Evolutionary conservation across 208 protist species (phyloP).

Genomic region (Leishmania tropica): DNA sequence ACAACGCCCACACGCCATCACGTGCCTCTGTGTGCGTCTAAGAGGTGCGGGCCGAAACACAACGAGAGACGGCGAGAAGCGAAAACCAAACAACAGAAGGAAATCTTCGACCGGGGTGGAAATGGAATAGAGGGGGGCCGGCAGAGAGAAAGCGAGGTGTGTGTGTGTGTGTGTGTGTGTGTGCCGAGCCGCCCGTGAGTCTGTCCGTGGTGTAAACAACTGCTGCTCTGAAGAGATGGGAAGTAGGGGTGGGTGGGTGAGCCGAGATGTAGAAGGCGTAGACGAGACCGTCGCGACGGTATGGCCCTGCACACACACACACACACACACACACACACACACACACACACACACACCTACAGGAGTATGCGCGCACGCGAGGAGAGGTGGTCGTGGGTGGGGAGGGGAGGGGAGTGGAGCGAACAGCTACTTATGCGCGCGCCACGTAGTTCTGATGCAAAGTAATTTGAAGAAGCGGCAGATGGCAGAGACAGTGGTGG

Average conservation of each 20-base stretch:
- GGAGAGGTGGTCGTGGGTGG: not conserved
- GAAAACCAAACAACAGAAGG: not conserved
- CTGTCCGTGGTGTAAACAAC: not conserved
- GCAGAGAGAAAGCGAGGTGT: not conserved
- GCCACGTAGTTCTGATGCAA: no score
- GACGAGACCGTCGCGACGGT: not conserved
- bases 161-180: not conserved
- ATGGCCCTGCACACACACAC: not conserved
- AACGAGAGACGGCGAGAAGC: not conserved
- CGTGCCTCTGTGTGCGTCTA: not conserved
- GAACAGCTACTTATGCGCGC: no score
- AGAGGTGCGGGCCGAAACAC: not conserved
- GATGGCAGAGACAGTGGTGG: not conserved
- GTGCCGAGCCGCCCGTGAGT: not conserved
- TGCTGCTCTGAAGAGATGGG: not conserved
- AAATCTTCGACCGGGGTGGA: not conserved
- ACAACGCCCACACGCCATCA: not conserved
- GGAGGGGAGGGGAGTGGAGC: not conserved
- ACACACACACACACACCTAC: not conserved
- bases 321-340: not conserved
- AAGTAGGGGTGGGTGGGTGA: not conserved
- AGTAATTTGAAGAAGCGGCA: not conserved
- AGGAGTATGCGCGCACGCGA: not conserved
- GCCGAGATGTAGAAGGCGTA: not conserved
- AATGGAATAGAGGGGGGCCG: not conserved